phyloP scores from a whole-genome alignment of 1,139 yeast species.

The Diutina scorzettiae region DNA sequence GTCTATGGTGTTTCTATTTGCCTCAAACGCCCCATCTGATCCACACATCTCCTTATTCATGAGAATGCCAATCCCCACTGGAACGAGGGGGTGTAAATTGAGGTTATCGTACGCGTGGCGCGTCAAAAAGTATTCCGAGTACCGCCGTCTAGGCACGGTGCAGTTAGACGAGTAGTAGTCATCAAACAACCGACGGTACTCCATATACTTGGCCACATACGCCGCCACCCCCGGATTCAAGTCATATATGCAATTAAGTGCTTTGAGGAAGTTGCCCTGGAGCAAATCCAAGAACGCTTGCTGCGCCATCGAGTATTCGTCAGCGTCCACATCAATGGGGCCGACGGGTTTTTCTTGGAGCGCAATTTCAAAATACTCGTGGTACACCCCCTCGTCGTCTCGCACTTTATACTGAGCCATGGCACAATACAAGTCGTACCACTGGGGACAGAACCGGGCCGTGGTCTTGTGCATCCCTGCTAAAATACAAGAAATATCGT shows the following conservation, averaged over 20 bases:
- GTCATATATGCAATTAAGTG: slow-evolving; percentile 47
- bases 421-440: slow-evolving; percentile 67
- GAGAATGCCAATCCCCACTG: slow-evolving; percentile 53
- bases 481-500: slow-evolving; percentile 30
- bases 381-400: slow-evolving; percentile 23
- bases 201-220: slow-evolving; percentile 49
- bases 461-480: slow-evolving; percentile 47
- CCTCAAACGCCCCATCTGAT: slow-evolving; percentile 13
- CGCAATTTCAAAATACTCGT: slow-evolving; percentile 24
- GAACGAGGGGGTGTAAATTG: slow-evolving; percentile 38
- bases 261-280: slow-evolving; percentile 45
- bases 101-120: slow-evolving; percentile 50
- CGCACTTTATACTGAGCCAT: slow-evolving; percentile 50
- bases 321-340: slow-evolving; percentile 21
- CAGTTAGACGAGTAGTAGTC: slow-evolving; percentile 25
- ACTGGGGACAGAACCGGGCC: slow-evolving; percentile 34
- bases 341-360: slow-evolving; percentile 15
- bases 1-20: slow-evolving; percentile 37
- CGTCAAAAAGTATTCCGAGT: slow-evolving; percentile 50
- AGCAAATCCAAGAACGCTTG: slow-evolving; percentile 49
- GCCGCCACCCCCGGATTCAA: slow-evolving; percentile 62
- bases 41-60: slow-evolving; percentile 19
- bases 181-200: slow-evolving; percentile 48
- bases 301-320: slow-evolving; percentile 24
- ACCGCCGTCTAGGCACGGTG: slow-evolving; percentile 22